These are phyloP conservation scores for Alternaria ethzedia DNA, from an alignment of 2,329 filamentous ascomycete genomes.

Conservation along the genomic window DNA sequence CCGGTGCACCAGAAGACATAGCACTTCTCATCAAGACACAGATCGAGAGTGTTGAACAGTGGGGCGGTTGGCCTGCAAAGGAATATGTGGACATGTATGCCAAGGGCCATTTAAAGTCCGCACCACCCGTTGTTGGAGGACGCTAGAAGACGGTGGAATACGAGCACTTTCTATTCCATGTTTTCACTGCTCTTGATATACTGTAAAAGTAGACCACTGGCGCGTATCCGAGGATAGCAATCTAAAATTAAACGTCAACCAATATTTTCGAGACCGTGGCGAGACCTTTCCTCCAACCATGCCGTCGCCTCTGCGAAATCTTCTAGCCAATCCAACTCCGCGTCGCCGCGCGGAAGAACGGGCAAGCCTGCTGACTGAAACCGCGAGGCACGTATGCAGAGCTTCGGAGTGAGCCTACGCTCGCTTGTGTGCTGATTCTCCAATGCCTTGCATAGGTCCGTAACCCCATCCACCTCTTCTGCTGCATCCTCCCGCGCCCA, in stretches of 20 bases:
- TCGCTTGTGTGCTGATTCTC: neutral
- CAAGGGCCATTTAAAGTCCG: conserved; percentile 21
- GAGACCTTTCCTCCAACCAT: conserved; percentile 6
- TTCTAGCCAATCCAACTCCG: conserved; percentile 9
- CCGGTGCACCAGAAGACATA: conserved; percentile 38
- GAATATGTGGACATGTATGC: conserved; percentile 50
- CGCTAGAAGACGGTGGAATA: conserved; percentile 4
- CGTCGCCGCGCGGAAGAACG: neutral
- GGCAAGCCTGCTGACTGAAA: neutral
- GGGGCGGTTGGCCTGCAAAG: conserved; percentile 54
- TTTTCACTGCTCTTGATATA: neutral
- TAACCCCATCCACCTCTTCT: neutral
- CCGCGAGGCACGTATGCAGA: neutral
- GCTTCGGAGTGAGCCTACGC: neutral
- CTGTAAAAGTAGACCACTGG: neutral
- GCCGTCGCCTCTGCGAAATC: conserved; percentile 1
- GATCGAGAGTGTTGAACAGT: conserved; percentile 47
- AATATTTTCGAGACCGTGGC: neutral
- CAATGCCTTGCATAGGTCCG: neutral
- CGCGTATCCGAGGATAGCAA: neutral
- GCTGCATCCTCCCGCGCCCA: neutral
- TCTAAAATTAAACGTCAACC: neutral
- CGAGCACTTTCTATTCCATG: neutral
- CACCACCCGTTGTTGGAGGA: conserved; percentile 19
- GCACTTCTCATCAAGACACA: conserved; percentile 37